Evolutionary conservation across 2,329 filamentous ascomycete species (phyloP), one percentile per base, ranked within the genome.

Genomic region (Diaporthe vexans): DNA sequence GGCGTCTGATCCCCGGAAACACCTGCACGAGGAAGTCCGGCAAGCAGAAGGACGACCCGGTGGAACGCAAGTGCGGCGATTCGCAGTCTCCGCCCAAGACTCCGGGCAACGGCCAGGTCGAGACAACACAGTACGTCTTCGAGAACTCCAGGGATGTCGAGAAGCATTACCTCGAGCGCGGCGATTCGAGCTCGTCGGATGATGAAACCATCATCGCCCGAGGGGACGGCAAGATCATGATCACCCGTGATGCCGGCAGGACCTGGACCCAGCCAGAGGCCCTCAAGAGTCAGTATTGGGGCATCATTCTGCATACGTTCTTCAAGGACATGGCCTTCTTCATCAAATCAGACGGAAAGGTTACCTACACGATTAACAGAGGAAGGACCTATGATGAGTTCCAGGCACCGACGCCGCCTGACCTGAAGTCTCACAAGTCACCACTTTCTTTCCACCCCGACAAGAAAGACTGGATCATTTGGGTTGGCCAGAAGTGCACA

Each of bases 251-350:
- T 81, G 96, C 98, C 80, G 97, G 97, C 79, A 97, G 97, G 85
- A 92, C 85, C 2, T 99, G 97, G 96, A 86, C 91, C 33, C 86
- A 81, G 56, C 83, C 85, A 19, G 80, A 88, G 71, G 91, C 92
- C 58, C 88, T 97, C 3, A 87, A 94, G 73, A 90, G 91, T 43
- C 91, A 95, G 77, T 90, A 98, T 73, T 85, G 88, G 58, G 87
- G 85, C 26, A 94, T 99, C 77, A 89, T 93, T 73, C 94, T 93
- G 33, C 95, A 99, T 81, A 88, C 88, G 63, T 94, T 95, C 83
- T 93, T 94, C 83, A 95, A 94, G 79, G 95, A 98, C 80, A 89
- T 92, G 54, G 94, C 97, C 37, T 99, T 94, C 83, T 95, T 99
- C 84, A 87, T 97, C 37, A 97, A 95, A 0, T 83, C 86, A 0